Evolutionary conservation across 139 green algal genomes (phyloP), one percentile per base, ranked within the genome.

Genomic region (Gonium pectorale): DNA sequence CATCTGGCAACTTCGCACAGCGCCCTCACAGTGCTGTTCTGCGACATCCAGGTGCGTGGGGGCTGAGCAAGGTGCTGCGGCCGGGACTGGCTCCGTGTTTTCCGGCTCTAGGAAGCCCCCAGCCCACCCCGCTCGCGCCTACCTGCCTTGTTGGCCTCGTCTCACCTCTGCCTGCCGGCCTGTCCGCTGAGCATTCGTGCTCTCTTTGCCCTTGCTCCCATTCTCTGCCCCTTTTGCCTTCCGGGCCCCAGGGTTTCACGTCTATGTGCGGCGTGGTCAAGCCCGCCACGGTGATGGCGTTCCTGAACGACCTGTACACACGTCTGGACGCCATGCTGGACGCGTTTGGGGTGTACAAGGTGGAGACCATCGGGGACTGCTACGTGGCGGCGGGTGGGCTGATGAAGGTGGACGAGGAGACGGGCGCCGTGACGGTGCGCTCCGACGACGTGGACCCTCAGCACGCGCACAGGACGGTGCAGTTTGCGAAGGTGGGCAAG

Each of bases 281-380:
- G 33, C 72, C 72, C 52, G 72, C 70, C 15, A 64, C n/a, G 15
- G 46, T 79, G 46, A 79, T 79, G 70, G 49, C 70, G 13, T 66
- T 79, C n/a, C 70, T 79, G 26, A 82, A 82, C 59, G 75, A 82
- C 75, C 75, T 82, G 7, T 82, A 71, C 75, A 82, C 75, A 6
- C 75, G 75, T 1, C 75, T 82, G 41, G 75, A 82, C 40, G 59
- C 51, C 31, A 67, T 72, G 59, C 60, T 82, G 29, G 75, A 82
- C 41, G 35, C 29, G 29, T 82, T 49, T 41, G 75, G 75, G 5
- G 75, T 82, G 29, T 82, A 82, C 59, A 82, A 82, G 75, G 73
- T 89, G 62, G 85, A 89, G 59, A 89, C 85, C 26, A 83, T 83
- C 17, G 85, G 85, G 19, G 89, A 92, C 79, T 92, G 86, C 89